phyloP scores from a whole-genome alignment of 495 filamentous ascomycete genomes.

The Rostrohypoxylon terebratum region DNA sequence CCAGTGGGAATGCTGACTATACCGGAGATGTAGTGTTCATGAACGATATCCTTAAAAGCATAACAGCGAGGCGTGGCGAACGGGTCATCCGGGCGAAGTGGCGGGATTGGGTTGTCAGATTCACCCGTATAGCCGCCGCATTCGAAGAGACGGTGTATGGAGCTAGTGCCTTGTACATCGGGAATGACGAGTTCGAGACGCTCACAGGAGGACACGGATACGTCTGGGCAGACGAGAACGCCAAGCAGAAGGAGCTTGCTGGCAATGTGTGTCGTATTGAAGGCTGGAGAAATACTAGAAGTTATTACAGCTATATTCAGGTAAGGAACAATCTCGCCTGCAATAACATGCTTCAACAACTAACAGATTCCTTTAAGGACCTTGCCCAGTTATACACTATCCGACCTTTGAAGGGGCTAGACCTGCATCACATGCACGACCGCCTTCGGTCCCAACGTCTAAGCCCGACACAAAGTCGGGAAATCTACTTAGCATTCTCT shows the following conservation, averaged over 20 bases:
- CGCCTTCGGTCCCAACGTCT: constrained; percentile 83
- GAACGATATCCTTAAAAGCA: constrained; percentile 82
- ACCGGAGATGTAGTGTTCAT: constrained; percentile 93
- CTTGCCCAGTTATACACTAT: constrained; percentile 70
- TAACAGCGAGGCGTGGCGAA: constrained; percentile 87
- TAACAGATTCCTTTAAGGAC: constrained; percentile 60
- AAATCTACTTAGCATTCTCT: constrained; percentile 84
- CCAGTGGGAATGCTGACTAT: constrained; percentile 66
- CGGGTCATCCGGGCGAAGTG: constrained; percentile 89
- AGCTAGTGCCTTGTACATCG: constrained; percentile 88
- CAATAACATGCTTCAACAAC: background rate
- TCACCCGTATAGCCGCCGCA: constrained; percentile 89
- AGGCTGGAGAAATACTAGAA: constrained; percentile 93
- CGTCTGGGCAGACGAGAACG: constrained; percentile 86
- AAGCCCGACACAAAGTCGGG: constrained; percentile 72
- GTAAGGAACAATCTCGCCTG: constrained; percentile 54
- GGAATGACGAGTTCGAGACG: constrained; percentile 76
- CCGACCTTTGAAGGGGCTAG: constrained; percentile 82
- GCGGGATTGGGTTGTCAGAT: constrained; percentile 89
- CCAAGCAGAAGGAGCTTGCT: constrained; percentile 85
- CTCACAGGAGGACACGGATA: constrained; percentile 84
- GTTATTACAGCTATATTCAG: constrained; percentile 94
- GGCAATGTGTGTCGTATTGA: constrained; percentile 93
- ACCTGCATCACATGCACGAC: constrained; percentile 92
- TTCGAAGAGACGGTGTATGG: constrained; percentile 97